These are phyloP conservation scores for Panus rudis DNA, from an alignment of 768 basidiomycete genomes.

Conservation along the genomic window DNA sequence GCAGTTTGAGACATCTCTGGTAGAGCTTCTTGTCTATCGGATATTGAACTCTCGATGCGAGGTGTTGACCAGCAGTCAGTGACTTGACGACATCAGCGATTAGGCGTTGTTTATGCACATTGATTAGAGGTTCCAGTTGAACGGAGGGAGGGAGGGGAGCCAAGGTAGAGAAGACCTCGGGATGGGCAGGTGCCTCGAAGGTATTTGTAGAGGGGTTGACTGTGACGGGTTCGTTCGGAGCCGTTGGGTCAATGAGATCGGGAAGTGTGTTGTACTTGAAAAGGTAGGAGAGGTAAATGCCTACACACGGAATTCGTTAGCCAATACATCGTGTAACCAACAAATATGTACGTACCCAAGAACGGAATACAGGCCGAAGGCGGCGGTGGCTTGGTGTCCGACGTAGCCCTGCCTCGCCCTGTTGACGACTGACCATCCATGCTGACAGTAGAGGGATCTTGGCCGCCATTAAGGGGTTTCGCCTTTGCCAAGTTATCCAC, in stretches of 20 bases:
- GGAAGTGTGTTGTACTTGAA: slow-evolving; percentile 60
- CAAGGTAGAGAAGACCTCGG: slow-evolving; percentile 72
- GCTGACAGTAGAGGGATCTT: slow-evolving; percentile 45
- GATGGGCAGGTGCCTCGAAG: slow-evolving; percentile 64
- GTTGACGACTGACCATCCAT: slow-evolving; percentile 28
- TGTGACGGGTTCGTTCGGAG: slow-evolving; percentile 60
- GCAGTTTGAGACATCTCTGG: slow-evolving; percentile 65
- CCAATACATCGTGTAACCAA: background rate
- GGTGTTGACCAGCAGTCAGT: slow-evolving; percentile 76
- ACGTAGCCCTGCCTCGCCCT: slow-evolving; percentile 29
- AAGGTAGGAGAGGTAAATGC: slow-evolving; percentile 72
- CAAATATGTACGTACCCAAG: slow-evolving; percentile 46
- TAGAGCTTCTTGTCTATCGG: slow-evolving; percentile 65
- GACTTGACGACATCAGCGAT: slow-evolving; percentile 77
- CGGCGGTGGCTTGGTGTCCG: slow-evolving; percentile 31
- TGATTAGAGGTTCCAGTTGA: slow-evolving; percentile 79
- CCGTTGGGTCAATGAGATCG: slow-evolving; percentile 77
- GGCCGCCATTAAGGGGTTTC: slow-evolving; percentile 48
- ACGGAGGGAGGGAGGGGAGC: slow-evolving; percentile 68
- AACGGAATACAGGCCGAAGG: slow-evolving; percentile 72
- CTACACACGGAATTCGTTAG: slow-evolving; percentile 28
- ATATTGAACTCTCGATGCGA: slow-evolving; percentile 66
- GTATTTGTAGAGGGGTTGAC: slow-evolving; percentile 56
- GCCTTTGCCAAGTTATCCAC: slow-evolving; percentile 59
- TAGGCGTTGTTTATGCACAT: slow-evolving; percentile 81